These are phyloP conservation scores for Stachybotrys echinatus DNA, from an alignment of 2,329 filamentous ascomycete genomes.

Conservation along the genomic window DNA sequence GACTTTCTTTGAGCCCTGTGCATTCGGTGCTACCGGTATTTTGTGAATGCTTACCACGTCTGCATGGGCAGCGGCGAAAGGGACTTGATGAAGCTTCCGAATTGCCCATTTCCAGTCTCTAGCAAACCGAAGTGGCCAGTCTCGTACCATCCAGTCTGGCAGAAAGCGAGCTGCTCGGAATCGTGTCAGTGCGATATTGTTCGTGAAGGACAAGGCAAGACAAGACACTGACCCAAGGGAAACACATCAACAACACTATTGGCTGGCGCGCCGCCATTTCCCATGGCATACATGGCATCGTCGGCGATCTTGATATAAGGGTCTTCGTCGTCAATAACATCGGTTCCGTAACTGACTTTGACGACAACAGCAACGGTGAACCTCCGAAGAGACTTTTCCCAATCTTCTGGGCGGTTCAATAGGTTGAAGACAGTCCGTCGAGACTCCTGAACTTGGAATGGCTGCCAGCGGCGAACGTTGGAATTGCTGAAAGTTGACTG, in stretches of 20 bases:
- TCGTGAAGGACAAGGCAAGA: not conserved
- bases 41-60: slow-evolving; percentile 15
- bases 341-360: slow-evolving; percentile 24
- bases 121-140: slow-evolving; percentile 25
- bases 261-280: slow-evolving; percentile 22
- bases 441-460: slow-evolving; percentile 16
- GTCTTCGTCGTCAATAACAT: slow-evolving; percentile 20
- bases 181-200: not conserved
- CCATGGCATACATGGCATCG: slow-evolving; percentile 23
- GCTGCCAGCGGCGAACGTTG: slow-evolving; percentile 20
- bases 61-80: slow-evolving; percentile 20
- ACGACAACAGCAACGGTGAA: slow-evolving; percentile 25
- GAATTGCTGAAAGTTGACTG: slow-evolving; percentile 36
- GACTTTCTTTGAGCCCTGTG: not conserved
- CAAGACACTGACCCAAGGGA: slow-evolving; percentile 22
- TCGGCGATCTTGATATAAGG: slow-evolving; percentile 23
- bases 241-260: slow-evolving; percentile 39
- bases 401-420: slow-evolving; percentile 11
- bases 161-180: slow-evolving; percentile 16
- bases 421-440: slow-evolving; percentile 14
- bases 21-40: not conserved
- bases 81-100: slow-evolving; percentile 23
- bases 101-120: slow-evolving; percentile 28
- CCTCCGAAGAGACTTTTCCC: slow-evolving; percentile 19
- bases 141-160: slow-evolving; percentile 20